Conservation (phyloP, 1,284 basidiomycete genomes). For the Chondrostereum purpureum region DNA sequence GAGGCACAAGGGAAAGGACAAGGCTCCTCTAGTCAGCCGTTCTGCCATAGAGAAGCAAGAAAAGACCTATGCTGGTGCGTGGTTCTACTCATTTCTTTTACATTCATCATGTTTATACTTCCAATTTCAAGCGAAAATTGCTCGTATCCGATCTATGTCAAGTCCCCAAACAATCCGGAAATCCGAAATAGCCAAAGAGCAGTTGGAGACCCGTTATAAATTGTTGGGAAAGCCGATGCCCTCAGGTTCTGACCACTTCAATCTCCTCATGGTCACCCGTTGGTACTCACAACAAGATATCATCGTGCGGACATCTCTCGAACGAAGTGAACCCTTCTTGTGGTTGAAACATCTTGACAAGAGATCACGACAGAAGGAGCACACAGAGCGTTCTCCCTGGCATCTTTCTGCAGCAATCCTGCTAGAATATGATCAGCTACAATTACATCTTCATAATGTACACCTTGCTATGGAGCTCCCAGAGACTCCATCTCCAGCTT, state of each 20-base stretch:
- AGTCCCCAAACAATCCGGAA: slow-evolving; percentile 52
- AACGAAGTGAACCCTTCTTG: slow-evolving; percentile 57
- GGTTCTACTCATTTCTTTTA: background rate
- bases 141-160: slow-evolving; percentile 42
- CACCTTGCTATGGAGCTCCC: slow-evolving; percentile 36
- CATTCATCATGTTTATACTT: slow-evolving; percentile 10
- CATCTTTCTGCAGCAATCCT: slow-evolving; percentile 60
- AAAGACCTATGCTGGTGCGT: slow-evolving; percentile 39
- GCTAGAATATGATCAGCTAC: slow-evolving; percentile 51
- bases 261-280: slow-evolving; percentile 41
- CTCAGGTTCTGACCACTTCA: slow-evolving; percentile 28
- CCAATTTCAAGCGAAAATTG: slow-evolving; percentile 45
- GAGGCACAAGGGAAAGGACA: slow-evolving; percentile 57
- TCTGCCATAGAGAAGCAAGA: slow-evolving; percentile 44
- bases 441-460: slow-evolving; percentile 32
- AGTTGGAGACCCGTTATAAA: slow-evolving; percentile 56
- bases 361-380: slow-evolving; percentile 22
- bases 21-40: slow-evolving; percentile 31
- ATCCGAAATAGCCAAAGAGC: slow-evolving; percentile 59
- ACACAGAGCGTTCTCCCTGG: slow-evolving; percentile 40
- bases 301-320: slow-evolving; percentile 40
- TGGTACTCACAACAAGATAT: slow-evolving; percentile 52
- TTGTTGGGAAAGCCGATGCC: slow-evolving; percentile 38
- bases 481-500: slow-evolving; percentile 24
- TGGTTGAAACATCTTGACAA: slow-evolving; percentile 65